These are phyloP conservation scores for Aspergillus luchuensis DNA, from an alignment of 2,329 filamentous ascomycete genomes.

Conservation along the genomic window DNA sequence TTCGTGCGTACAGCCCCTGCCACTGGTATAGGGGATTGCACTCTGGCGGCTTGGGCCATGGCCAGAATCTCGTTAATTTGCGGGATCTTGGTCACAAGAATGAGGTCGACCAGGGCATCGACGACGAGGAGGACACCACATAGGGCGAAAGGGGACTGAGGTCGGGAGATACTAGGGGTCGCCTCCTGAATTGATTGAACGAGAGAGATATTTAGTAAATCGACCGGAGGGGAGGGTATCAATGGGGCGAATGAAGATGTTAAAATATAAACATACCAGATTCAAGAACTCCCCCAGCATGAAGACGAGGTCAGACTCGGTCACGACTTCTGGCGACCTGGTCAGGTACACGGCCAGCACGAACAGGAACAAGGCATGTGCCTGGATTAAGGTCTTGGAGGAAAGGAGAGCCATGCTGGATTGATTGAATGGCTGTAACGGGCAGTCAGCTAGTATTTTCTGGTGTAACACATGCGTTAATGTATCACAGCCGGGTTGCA, in stretches of 20 bases:
- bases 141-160: slow-evolving; percentile 67
- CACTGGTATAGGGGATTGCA: slow-evolving; percentile 31
- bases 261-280: slow-evolving; percentile 57
- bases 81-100: slow-evolving; percentile 58
- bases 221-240: background rate
- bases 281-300: slow-evolving; percentile 82
- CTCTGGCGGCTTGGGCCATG: slow-evolving; percentile 66
- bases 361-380: slow-evolving; percentile 80
- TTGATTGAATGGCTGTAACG: background rate
- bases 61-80: slow-evolving; percentile 68
- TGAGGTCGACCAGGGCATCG: slow-evolving; percentile 65
- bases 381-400: slow-evolving; percentile 76
- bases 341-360: slow-evolving; percentile 83
- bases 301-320: slow-evolving; percentile 77
- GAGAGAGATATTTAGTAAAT: background rate
- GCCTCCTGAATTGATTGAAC: slow-evolving; percentile 40
- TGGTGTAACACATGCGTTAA: background rate
- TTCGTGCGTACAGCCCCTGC: slow-evolving; percentile 24
- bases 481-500: background rate
- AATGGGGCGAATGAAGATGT: background rate
- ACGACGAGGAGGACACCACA: slow-evolving; percentile 71
- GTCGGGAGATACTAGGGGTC: slow-evolving; percentile 66
- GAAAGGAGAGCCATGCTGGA: slow-evolving; percentile 76
- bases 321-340: slow-evolving; percentile 68
- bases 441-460: background rate